Base-by-base conservation (phyloP, 805 yeast genomes). In the Tetrapisispora taiwanensis region DNA sequence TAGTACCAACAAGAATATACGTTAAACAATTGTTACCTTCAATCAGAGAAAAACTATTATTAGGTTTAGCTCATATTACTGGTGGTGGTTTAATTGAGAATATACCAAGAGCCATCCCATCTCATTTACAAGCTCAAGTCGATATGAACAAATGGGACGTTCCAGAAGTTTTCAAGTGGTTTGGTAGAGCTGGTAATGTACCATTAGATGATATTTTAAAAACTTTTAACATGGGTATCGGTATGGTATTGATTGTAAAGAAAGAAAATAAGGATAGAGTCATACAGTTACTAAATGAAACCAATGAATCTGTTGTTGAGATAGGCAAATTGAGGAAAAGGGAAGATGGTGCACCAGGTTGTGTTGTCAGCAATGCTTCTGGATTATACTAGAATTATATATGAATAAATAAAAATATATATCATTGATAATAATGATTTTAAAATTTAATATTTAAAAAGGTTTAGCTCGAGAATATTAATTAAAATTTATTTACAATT, bases 21-120 rank as follows among this genome's bases (percentile, higher is more conserved):
- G 98, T 94, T 51, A 89, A 86, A 66, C 95, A 89, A 56, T 67
- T 94, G 46, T 72, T 92, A 49, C 83, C 84, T 39, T 78, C 85
- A 1, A 74, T 89, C 50, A 75, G 73, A 55, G 71, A 82, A 56
- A 80, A 73, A 30, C 67, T 84, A 46, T 60, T 90, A 39, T 71
- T 88, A 45, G 99, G 97, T 47, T 74, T 92, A 60, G 95, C 98
- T 2, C 95, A 92, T 59, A 92, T 92, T 58, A 92, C 99, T 20
- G 99, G 99, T 49, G 99, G 99, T 64, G 99, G 99, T 43, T 72
- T 92, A 43, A 81, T 92, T 26, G 99, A 92, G 66, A 92, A 92
- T 66, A 79, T 90, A 46, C 99, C 99, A 44, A 79, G 99, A 62
- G 92, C 95, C 17, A 72, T 92, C 49, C 98, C 98, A 46, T 67